Evolutionary conservation across 768 basidiomycete species (phyloP), one percentile per base, ranked within the genome.

Genomic region (Suillus spraguei): DNA sequence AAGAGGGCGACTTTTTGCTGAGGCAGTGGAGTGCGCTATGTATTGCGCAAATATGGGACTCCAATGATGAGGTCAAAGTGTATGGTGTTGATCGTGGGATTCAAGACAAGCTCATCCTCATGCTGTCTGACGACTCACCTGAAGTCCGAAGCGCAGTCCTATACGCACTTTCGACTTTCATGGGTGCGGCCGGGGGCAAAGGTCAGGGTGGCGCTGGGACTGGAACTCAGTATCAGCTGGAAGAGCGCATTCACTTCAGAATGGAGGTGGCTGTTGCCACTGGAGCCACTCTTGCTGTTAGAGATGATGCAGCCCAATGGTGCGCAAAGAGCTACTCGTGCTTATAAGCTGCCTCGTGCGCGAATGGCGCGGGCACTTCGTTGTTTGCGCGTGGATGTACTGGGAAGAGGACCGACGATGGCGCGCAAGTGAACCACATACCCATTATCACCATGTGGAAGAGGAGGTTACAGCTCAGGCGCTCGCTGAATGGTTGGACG

Each of bases 351-450:
- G 92, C 69, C 80, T 99, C 24, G 95, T 96, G 42, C 92, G 95
- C 74, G 97, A 99, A 74, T 98, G 96, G 94, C 81, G 95, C 62
- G 97, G 97, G 8, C 93, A 93, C 79, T 95, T 99, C 69, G 93
- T 97, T 55, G 87, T 95, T 44, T 97, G 97, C 65, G 95, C 97
- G 1, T 99, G 97, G 96, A 79, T 94, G 10, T 96, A 97, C 72
- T 93, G 93, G 88, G 95, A 97, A 71, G 93, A 96, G 73, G 92
- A 97, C 68, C 78, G 88, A 58, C 85, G 82, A 63, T 87, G 89
- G 85, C 77, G 83, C 67, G 78, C 60, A 70, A 38, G 56, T 28
- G 81, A 68, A 42, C 67, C 74, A 17, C 68, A 65, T 24, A 53
- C 65, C 36, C 70, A 75, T 63, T 68, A 77, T 36, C 80, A 81